These are phyloP conservation scores for Annulohypoxylon truncatum DNA, from an alignment of 2,329 filamentous ascomycete genomes.

Conservation along the genomic window DNA sequence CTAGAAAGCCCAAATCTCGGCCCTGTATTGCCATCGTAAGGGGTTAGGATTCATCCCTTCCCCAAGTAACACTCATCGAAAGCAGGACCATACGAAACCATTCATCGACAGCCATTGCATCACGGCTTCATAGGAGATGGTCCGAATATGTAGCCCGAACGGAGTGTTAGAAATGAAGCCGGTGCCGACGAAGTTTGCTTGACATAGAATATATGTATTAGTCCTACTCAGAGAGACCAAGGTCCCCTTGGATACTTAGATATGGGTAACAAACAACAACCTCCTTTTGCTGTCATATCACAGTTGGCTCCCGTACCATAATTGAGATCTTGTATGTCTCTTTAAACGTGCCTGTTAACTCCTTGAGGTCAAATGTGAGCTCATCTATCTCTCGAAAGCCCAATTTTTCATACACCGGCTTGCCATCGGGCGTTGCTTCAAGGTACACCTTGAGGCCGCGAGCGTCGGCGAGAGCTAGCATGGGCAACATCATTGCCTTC, in stretches of 20 bases:
- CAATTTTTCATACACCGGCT: conserved; percentile 53
- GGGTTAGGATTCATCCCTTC: background rate
- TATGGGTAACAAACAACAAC: background rate
- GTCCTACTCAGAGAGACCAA: background rate
- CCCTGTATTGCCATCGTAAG: background rate
- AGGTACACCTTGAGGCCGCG: conserved; percentile 51
- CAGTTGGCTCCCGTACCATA: conserved; percentile 48
- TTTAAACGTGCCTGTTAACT: conserved; percentile 33
- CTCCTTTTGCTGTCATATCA: background rate
- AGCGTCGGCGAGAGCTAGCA: conserved; percentile 52
- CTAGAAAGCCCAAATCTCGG: background rate
- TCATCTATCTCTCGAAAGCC: conserved; percentile 53
- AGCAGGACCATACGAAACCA: background rate
- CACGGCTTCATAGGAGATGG: background rate
- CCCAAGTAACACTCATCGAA: background rate
- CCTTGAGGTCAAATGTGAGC: conserved; percentile 43
- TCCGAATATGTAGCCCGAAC: background rate
- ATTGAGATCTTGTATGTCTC: conserved; percentile 41
- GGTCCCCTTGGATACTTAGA: background rate
- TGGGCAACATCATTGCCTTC: conserved; percentile 50
- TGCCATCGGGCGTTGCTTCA: conserved; percentile 53
- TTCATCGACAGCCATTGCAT: background rate
- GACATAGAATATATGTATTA: background rate
- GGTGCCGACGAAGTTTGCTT: background rate
- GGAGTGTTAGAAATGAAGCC: background rate